These are phyloP conservation scores for Sporothrix inflata DNA, from an alignment of 2,329 filamentous ascomycete genomes.

Conservation along the genomic window DNA sequence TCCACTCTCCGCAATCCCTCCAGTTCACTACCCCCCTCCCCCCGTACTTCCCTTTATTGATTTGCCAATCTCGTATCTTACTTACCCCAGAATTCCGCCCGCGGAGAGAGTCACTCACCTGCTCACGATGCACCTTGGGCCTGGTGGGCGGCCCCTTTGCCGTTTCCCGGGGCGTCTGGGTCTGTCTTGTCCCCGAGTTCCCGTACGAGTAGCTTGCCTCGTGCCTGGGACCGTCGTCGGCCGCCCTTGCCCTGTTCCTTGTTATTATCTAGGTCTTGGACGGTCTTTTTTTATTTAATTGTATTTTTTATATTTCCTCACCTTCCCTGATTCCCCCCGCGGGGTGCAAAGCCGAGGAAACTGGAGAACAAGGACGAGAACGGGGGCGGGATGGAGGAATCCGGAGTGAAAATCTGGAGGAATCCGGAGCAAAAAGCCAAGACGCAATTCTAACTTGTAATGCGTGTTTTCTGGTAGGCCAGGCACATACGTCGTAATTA, in stretches of 20 bases:
- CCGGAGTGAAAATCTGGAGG: conserved; percentile 8
- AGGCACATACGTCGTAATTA: too few relatives aligned
- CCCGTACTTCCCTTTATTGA: not conserved
- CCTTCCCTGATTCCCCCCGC: not conserved
- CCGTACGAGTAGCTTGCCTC: not conserved
- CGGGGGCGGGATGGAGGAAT: not conserved
- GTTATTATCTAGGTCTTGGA: not conserved
- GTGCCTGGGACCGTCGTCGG: not conserved
- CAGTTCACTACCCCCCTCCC: not conserved
- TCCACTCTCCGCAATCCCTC: not conserved
- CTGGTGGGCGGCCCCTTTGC: not conserved
- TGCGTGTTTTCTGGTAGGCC: not conserved
- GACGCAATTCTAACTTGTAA: not conserved
- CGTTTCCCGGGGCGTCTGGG: not conserved
- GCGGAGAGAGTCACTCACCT: not conserved
- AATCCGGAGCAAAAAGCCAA: conserved; percentile 10
- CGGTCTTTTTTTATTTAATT: too few relatives aligned
- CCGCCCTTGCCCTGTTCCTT: not conserved
- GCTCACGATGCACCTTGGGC: not conserved
- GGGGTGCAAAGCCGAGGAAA: conserved; percentile 17
- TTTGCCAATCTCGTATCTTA: not conserved
- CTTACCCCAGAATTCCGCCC: conserved; percentile 1
- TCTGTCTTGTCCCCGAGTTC: not conserved
- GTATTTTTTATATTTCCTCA: not conserved
- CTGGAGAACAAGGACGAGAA: not conserved